Base-by-base conservation (phyloP, 1,284 basidiomycete species). In the Leccinum subfulvum region DNA sequence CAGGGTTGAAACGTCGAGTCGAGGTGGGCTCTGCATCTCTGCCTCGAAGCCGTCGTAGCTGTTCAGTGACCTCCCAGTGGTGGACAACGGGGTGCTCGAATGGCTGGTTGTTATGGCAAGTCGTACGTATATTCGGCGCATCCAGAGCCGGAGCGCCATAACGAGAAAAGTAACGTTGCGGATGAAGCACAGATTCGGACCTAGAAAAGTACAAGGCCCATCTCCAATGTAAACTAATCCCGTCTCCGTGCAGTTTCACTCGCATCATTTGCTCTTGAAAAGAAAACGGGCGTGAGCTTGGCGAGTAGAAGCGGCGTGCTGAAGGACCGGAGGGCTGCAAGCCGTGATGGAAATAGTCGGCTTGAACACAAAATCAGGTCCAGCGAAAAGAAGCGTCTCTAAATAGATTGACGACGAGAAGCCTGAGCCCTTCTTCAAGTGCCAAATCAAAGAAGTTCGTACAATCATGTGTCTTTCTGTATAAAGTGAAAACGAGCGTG, bases 91-190 rank as follows among this genome's bases (percentile, higher is more conserved):
- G 51, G 54, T 55, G 44, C 61, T 68, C 23, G 30, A 54, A 60
- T 7, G 23, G 44, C 21, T 68, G 55, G 67, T 71, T 47, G 56
- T 60, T 60, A 68, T 61, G 58, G 64, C 57, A 68, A 39, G 11
- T 53, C 3, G 14, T 26, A 51, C 66, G 56, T 59, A 57, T 8
- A 13, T 28, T 16, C 18, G 28, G 58, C n/a, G 18, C 26, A n/a
- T 57, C 28, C 49, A 35, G 41, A 16, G 52, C 52, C 57, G 11
- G 54, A 21, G 21, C 14, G 23, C n/a, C 14, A 23, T 23, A 18
- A 11, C 7, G 8, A n/a, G 14, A 13, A n/a, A 10, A 16, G 26
- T 21, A n/a, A 53, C 1, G 39, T 41, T n/a, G 39, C 16, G 8
- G 49, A 53, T 6, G 51, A n/a, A 28, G 51, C 14, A 53, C 51